Evolutionary conservation across 257 asterid species (phyloP).

Genomic region (Przewalskia tangutica): DNA sequence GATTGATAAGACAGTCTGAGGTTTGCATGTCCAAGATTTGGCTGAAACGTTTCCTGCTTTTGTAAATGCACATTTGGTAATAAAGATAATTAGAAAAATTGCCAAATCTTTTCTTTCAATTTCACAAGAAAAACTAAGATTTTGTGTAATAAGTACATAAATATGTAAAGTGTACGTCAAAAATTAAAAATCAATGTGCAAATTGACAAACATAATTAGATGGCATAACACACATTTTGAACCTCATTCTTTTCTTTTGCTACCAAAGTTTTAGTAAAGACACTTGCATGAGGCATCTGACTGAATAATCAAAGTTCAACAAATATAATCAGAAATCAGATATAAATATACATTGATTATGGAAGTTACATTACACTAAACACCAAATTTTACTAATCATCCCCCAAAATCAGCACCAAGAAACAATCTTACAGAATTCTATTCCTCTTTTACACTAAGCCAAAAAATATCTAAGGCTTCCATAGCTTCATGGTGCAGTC

Average conservation of each 20-base stretch:
- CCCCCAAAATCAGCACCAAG: neutral
- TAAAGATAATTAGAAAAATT: too few relatives aligned
- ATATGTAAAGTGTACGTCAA: neutral
- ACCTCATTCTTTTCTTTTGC: neutral
- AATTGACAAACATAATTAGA: neutral
- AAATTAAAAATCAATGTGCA: neutral
- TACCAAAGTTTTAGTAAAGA: neutral
- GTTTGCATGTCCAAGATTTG: too few relatives aligned
- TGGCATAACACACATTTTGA: too few relatives aligned
- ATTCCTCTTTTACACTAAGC: neutral
- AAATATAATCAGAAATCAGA: neutral
- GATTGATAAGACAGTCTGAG: neutral
- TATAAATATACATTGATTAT: neutral
- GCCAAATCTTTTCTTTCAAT: neutral
- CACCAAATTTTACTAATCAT: neutral
- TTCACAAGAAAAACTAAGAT: neutral
- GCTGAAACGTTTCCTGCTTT: too few relatives aligned
- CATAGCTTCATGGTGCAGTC: slow-evolving; percentile 86
- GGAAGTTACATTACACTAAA: neutral
- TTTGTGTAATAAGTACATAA: neutral
- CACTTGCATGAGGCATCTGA: neutral
- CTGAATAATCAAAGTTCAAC: neutral
- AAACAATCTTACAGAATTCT: neutral
- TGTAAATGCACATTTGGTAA: too few relatives aligned
- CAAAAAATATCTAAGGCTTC: slow-evolving; percentile 47